Evolutionary conservation across 2,329 filamentous ascomycete genomes (phyloP).

Genomic region (Colletotrichum chrysophilum): DNA sequence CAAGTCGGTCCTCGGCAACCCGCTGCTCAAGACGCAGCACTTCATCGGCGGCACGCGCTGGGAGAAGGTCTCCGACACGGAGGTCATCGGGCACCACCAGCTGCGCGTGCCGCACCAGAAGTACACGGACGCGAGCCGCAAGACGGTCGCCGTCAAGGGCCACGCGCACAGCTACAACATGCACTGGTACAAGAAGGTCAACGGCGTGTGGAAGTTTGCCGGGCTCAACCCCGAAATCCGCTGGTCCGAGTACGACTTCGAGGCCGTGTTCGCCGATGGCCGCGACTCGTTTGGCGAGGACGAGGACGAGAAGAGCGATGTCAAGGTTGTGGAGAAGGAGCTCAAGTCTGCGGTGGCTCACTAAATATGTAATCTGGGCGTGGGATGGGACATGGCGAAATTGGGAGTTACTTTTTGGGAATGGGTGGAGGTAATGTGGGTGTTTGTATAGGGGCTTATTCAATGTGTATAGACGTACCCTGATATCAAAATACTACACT

Average conservation of each 20-base stretch:
- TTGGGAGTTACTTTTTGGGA: background rate
- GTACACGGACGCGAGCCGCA: slow-evolving; percentile 56
- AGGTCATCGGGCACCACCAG: slow-evolving; percentile 66
- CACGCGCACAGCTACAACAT: slow-evolving; percentile 64
- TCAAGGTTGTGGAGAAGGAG: slow-evolving; percentile 15
- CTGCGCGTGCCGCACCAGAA: slow-evolving; percentile 67
- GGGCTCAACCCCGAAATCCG: slow-evolving; percentile 60
- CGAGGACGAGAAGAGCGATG: background rate
- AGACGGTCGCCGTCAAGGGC: slow-evolving; percentile 60
- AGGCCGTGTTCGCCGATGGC: slow-evolving; percentile 50
- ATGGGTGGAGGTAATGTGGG: background rate
- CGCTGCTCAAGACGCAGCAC: slow-evolving; percentile 68
- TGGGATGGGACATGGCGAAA: background rate
- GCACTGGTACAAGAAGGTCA: slow-evolving; percentile 62
- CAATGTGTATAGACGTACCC: background rate
- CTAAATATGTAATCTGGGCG: background rate
- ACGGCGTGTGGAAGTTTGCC: slow-evolving; percentile 68
- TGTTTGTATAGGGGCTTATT: background rate
- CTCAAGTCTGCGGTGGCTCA: slow-evolving; percentile 1
- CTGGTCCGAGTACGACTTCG: slow-evolving; percentile 64
- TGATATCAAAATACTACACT: background rate
- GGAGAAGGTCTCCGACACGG: slow-evolving; percentile 61
- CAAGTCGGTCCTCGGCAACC: slow-evolving; percentile 63
- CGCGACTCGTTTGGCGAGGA: slow-evolving; percentile 15
- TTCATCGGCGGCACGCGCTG: slow-evolving; percentile 65